Conservation (phyloP, 2,329 filamentous ascomycete species). For the Pestalotiopsis fici region DNA sequence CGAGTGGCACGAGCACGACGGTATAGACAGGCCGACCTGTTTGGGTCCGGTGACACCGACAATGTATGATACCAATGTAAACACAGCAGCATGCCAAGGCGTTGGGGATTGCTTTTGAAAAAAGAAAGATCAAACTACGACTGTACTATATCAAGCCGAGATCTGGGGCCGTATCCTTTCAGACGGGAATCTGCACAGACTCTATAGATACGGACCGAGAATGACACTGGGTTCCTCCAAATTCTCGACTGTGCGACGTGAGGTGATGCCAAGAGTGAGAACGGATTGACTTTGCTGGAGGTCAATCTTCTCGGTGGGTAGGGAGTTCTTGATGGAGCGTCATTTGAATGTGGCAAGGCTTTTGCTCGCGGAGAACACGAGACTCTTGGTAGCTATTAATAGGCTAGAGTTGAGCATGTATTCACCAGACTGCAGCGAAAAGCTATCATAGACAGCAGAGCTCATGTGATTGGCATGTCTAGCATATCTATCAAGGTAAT, state of each 20-base stretch:
- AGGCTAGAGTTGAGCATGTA: not conserved
- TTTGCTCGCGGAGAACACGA: not conserved
- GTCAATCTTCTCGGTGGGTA: too few relatives aligned
- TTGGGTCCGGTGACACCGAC: not conserved
- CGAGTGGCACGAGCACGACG: not conserved
- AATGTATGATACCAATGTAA: conserved; percentile 12
- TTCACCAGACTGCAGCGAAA: not conserved
- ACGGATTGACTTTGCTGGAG: not conserved
- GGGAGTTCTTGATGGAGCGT: too few relatives aligned
- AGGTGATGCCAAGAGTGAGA: not conserved
- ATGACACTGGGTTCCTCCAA: not conserved
- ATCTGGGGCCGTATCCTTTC: not conserved
- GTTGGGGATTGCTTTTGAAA: conserved; percentile 5
- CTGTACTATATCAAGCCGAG: conserved; percentile 1
- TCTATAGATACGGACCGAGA: not conserved
- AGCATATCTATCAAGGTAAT: not conserved
- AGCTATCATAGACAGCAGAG: not conserved
- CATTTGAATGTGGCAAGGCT: too few relatives aligned
- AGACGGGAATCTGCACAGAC: not conserved
- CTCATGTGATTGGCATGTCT: not conserved
- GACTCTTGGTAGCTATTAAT: not conserved
- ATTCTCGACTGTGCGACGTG: not conserved
- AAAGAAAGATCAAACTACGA: not conserved
- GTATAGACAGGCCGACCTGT: not conserved
- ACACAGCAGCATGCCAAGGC: conserved; percentile 5